Base-by-base conservation (phyloP, 73 alveolate genomes). In the Paramecium caudatum region DNA sequence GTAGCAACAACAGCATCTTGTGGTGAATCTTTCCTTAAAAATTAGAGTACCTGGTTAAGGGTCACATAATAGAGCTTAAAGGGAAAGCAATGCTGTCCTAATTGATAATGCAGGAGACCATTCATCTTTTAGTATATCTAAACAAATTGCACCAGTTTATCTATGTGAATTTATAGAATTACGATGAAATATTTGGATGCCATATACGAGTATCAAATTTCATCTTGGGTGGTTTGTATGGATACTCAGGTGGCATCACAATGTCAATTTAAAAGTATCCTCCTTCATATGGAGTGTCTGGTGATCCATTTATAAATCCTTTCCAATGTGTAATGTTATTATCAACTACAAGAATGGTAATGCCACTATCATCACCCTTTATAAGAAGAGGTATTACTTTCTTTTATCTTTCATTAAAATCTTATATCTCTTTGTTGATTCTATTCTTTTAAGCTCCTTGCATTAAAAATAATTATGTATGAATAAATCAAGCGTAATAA, bases 181-280 rank as follows among this genome's bases (percentile, higher is more conserved):
- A 17, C 98, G 99, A 92, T 94, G 99, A 96, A 94, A 96, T 90
- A 93, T 96, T 91, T 84, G 95, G 86, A 62, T 85, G 92, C 92
- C 92, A 85, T 15, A 85, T 85, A 19, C 88, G 34, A 39, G 98
- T 97, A 65, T 91, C 97, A 68, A 97, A 97, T 81, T 94, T 97
- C 99, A 97, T 97, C 68, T 95, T 96, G 8, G 99, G 99, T 32
- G 99, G 99, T 93, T 97, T 97, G 94, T 96, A 97, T 43, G 99
- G 99, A 74, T 97, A 97, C 37, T 97, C 99, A 21, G 90, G 93
- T 32, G 99, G 98, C 36, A 97, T 94, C 15, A 90, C 91, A 49
- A 97, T 97, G 61, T 97, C 99, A 33, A 97, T 91, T 37, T 82
- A 80, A 82, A 96, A 96, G 27, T 88, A 91, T 30, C 99, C 99